Percentiles rank a stretch among this genome's conserved stretches.
Conservation (phyloP, 1,284 basidiomycete species). For the Apiotrichum laibachii region DNA sequence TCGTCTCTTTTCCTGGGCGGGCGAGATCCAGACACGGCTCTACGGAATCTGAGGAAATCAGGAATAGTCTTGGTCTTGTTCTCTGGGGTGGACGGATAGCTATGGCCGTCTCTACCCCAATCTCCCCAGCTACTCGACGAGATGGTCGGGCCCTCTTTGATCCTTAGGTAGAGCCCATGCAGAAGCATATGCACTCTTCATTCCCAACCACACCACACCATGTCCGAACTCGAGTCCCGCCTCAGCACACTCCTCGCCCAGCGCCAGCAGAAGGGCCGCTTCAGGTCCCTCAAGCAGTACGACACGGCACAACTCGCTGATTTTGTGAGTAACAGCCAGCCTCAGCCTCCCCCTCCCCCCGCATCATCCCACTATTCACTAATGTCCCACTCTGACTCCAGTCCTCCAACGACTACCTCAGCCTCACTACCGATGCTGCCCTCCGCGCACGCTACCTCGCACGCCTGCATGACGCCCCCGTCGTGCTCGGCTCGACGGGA, state of each 20-base stretch:
- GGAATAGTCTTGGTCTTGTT: too few species aligned
- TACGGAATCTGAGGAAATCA: too few species aligned
- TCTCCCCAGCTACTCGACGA: too few species aligned
- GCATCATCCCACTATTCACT: not conserved
- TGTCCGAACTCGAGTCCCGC: constrained; percentile 32
- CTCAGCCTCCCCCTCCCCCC: too few species aligned
- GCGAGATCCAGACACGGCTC: too few species aligned
- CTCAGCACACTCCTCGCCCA: constrained; percentile 28
- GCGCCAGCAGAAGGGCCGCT: constrained; percentile 36
- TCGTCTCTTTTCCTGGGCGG: too few species aligned
- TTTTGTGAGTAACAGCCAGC: constrained; percentile 33
- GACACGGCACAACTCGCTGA: constrained; percentile 36
- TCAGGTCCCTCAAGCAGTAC: constrained; percentile 40
- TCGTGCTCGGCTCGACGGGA: constrained; percentile 81
- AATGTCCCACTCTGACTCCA: constrained; percentile 4
- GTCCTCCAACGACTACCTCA: constrained; percentile 82
- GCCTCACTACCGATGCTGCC: constrained; percentile 63
- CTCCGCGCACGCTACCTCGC: constrained; percentile 62
- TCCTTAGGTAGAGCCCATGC: too few species aligned
- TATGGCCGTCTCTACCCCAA: too few species aligned
- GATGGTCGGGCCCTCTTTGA: too few species aligned
- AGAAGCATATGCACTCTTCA: too few species aligned
- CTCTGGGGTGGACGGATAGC: too few species aligned
- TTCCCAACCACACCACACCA: not conserved
- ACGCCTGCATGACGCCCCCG: constrained; percentile 58